Percentiles rank a stretch among this genome's conserved stretches.
Evolutionary conservation across 148 eudicot species (phyloP).

Genomic region (Arctostaphylos glauca): DNA sequence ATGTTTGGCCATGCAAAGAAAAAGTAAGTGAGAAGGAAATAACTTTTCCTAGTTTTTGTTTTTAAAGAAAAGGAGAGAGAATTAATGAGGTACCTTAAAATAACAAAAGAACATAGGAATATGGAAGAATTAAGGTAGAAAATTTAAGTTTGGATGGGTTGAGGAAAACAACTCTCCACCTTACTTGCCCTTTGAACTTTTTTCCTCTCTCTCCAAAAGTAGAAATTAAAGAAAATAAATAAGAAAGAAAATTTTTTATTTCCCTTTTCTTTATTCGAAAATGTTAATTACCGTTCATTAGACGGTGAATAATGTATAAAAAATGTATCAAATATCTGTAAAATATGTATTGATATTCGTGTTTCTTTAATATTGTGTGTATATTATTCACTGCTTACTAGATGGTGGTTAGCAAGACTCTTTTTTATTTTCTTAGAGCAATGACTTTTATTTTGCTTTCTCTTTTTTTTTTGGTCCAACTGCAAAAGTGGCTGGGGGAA

Average conservation of each 20-base stretch:
- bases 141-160: neutral
- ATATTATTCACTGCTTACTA: too few relatives aligned
- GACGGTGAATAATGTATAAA: too few relatives aligned
- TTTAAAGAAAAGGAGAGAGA: neutral
- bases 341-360: too few relatives aligned
- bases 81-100: neutral
- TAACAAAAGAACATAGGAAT: neutral
- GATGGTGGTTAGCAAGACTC: too few relatives aligned
- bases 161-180: neutral
- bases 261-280: neutral
- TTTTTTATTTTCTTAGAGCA: too few relatives aligned
- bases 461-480: too few relatives aligned
- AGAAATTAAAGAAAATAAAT: neutral
- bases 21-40: neutral
- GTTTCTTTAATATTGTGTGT: too few relatives aligned
- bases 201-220: neutral
- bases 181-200: neutral
- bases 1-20: conserved; percentile 7
- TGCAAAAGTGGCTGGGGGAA: too few relatives aligned
- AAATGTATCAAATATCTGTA: too few relatives aligned
- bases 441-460: too few relatives aligned
- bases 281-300: too few relatives aligned
- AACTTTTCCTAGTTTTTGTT: neutral
- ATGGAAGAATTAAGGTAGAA: neutral
- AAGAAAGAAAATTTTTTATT: neutral